Evolutionary conservation across 2,329 filamentous ascomycete species (phyloP).

Genomic region (Penicillium sp.): DNA sequence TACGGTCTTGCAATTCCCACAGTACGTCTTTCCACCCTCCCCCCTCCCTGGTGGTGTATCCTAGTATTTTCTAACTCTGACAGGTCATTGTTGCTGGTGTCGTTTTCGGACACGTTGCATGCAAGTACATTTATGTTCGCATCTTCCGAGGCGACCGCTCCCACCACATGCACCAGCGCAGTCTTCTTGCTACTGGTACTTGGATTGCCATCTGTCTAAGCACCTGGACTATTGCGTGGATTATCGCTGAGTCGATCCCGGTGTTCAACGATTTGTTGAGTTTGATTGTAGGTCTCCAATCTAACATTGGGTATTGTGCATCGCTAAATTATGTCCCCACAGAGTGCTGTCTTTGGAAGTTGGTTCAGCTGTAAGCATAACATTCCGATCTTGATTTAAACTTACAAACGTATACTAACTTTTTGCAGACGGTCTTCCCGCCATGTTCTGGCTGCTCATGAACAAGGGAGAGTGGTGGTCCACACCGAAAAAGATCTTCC

Average conservation of each 20-base stretch:
- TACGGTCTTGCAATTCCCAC: conserved; percentile 68
- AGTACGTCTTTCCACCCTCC: conserved; percentile 17
- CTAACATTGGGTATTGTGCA: neutral
- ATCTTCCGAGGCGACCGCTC: conserved; percentile 56
- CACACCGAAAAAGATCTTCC: conserved; percentile 42
- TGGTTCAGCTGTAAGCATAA: conserved; percentile 61
- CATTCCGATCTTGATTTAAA: too few relatives aligned
- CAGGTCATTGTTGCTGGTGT: conserved; percentile 58
- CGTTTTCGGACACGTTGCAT: conserved; percentile 65
- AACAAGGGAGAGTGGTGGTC: conserved; percentile 45
- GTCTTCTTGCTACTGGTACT: conserved; percentile 49
- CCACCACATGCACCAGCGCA: conserved; percentile 53
- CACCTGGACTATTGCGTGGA: conserved; percentile 61
- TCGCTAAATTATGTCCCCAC: conserved; percentile 11
- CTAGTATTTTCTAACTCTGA: conserved; percentile 48
- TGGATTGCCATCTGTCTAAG: conserved; percentile 59
- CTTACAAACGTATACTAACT: conserved; percentile 3
- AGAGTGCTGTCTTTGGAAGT: conserved; percentile 58
- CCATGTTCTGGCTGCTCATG: conserved; percentile 51
- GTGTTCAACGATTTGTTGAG: conserved; percentile 66
- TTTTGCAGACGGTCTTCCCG: conserved; percentile 26
- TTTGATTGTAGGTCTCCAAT: conserved; percentile 47
- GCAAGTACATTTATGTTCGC: conserved; percentile 65
- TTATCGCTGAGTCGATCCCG: conserved; percentile 68
- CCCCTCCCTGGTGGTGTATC: neutral